phyloP scores from a whole-genome alignment of 768 basidiomycete species.

The Mycena floridula region DNA sequence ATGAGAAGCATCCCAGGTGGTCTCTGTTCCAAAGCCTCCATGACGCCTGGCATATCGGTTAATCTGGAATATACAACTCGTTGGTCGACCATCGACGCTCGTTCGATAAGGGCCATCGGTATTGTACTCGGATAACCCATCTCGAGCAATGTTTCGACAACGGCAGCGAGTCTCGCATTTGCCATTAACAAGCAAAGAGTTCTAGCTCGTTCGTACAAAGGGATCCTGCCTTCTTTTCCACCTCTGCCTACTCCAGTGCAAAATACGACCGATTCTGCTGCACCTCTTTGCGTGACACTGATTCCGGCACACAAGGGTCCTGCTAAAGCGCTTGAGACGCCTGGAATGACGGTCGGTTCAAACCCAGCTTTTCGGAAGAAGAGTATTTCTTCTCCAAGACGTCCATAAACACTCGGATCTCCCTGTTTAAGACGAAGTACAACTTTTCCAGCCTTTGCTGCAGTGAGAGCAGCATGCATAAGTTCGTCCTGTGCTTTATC shows the following conservation, averaged over 20 bases:
- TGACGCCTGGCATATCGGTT: constrained; percentile 56
- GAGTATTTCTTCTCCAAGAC: constrained; percentile 90
- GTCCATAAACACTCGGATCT: constrained; percentile 91
- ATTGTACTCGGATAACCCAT: constrained; percentile 62
- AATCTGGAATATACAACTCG: constrained; percentile 77
- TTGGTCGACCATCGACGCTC: constrained; percentile 93
- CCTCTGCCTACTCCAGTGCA: constrained; percentile 92
- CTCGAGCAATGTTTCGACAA: constrained; percentile 55
- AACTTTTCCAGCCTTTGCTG: constrained; percentile 69
- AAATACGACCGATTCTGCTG: constrained; percentile 81
- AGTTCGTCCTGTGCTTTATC: constrained; percentile 93
- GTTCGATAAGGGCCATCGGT: constrained; percentile 92
- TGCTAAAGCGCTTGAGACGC: constrained; percentile 84
- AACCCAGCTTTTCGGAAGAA: constrained; percentile 86
- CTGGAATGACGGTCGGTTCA: constrained; percentile 82
- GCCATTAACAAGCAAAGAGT: constrained; percentile 93
- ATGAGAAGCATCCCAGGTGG: constrained; percentile 96
- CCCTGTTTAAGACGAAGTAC: constrained; percentile 97
- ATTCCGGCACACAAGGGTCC: constrained; percentile 88
- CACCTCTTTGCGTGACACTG: constrained; percentile 93
- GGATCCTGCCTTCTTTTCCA: constrained; percentile 79
- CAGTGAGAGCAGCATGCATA: constrained; percentile 87
- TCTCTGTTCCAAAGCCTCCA: constrained; percentile 75
- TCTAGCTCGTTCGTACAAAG: constrained; percentile 76
- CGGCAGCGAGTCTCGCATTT: constrained; percentile 74